These are phyloP conservation scores for Microcos paniculata DNA, from an alignment of 345 rosid species.

Conservation along the genomic window DNA sequence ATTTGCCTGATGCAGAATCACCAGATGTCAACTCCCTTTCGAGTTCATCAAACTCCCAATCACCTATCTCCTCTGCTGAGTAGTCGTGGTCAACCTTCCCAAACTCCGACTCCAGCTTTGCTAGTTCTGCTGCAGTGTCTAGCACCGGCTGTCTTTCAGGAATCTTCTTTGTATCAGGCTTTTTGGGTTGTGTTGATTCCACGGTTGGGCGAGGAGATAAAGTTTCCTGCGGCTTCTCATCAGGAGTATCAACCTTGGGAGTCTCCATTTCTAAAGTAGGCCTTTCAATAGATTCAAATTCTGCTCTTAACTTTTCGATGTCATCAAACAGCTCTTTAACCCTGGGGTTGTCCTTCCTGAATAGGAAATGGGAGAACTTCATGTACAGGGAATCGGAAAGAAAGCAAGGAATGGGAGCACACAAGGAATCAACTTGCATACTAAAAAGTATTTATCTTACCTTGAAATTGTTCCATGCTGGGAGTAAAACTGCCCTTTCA, in stretches of 20 bases:
- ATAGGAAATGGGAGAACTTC: constrained; percentile 11
- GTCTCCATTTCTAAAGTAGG: constrained; percentile 76
- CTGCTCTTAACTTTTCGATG: constrained; percentile 64
- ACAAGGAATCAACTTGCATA: neutral
- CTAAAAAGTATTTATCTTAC: constrained; percentile 35
- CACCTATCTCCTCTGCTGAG: constrained; percentile 76
- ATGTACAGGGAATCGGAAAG: constrained; percentile 3
- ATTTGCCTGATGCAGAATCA: constrained; percentile 34
- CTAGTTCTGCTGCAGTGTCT: constrained; percentile 83
- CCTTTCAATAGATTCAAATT: constrained; percentile 84
- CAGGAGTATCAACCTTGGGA: constrained; percentile 34
- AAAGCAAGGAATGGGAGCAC: neutral
- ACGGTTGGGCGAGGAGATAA: constrained; percentile 13
- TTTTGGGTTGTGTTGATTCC: neutral
- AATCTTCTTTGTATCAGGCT: constrained; percentile 26
- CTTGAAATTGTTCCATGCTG: constrained; percentile 48
- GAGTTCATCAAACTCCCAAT: constrained; percentile 97
- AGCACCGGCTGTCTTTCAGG: constrained; percentile 33
- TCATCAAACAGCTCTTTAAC: constrained; percentile 76
- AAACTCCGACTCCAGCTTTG: constrained; percentile 87
- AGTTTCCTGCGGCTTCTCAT: constrained; percentile 27
- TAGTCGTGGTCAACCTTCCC: constrained; percentile 77
- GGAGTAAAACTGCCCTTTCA: constrained; percentile 78
- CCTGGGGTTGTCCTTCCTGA: constrained; percentile 65
- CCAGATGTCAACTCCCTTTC: constrained; percentile 71